phyloP scores from a whole-genome alignment of 768 basidiomycete species.

The Xanthoconium stramineum region DNA sequence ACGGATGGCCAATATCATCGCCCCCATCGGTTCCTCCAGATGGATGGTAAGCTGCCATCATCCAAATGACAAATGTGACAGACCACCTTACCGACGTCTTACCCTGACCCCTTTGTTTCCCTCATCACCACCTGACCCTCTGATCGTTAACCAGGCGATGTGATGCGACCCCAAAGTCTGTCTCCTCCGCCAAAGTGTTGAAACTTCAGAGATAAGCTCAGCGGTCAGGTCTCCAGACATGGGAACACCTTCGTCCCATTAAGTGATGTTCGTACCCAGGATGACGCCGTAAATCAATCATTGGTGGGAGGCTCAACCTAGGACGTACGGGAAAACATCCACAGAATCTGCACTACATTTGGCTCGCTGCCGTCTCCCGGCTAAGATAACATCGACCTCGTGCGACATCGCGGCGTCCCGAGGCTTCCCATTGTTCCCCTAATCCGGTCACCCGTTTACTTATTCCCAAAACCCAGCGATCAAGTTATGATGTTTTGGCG shows the following conservation, averaged over 20 bases:
- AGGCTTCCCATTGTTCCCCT: background rate
- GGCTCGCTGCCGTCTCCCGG: constrained; percentile 4
- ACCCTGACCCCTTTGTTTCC: constrained; percentile 19
- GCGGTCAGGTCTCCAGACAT: constrained; percentile 1
- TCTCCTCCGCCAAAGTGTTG: background rate
- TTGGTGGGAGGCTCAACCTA: constrained; percentile 1
- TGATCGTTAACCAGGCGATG: background rate
- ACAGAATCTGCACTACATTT: constrained; percentile 12
- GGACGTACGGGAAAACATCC: constrained; percentile 3
- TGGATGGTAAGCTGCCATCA: background rate
- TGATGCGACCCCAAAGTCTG: background rate
- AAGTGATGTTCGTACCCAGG: constrained; percentile 6
- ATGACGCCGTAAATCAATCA: constrained; percentile 11
- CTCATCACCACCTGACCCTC: constrained; percentile 5
- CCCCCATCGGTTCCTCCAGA: background rate
- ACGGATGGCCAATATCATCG: background rate
- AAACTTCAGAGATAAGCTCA: background rate
- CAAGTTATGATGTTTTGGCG: background rate
- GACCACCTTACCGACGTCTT: background rate
- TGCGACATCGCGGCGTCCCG: constrained; percentile 7
- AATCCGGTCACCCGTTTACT: constrained; percentile 5
- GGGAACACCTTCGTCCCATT: constrained; percentile 11
- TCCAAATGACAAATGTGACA: background rate
- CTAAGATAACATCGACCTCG: background rate
- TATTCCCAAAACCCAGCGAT: constrained; percentile 5